phyloP scores from a whole-genome alignment of 768 basidiomycete genomes.

The Podaxis pistillaris region DNA sequence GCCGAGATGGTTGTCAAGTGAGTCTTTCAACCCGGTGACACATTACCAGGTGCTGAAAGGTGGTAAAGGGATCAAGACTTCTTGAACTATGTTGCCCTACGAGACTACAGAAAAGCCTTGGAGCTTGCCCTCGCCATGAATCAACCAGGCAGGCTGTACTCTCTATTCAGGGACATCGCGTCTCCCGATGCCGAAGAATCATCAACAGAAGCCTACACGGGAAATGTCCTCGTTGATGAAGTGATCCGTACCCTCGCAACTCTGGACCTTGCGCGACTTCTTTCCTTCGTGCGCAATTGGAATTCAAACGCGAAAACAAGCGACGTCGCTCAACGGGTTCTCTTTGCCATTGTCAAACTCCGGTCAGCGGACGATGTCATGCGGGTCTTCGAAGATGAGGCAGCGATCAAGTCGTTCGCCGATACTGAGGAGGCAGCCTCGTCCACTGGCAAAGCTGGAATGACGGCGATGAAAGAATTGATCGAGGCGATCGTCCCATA shows the following conservation, averaged over 20 bases:
- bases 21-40: slow-evolving; percentile 25
- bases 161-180: slow-evolving; percentile 70
- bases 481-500: slow-evolving; percentile 90
- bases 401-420: slow-evolving; percentile 30
- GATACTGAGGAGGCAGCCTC: slow-evolving; percentile 19
- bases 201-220: slow-evolving; percentile 50
- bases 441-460: slow-evolving; percentile 22
- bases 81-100: slow-evolving; percentile 80
- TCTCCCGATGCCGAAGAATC: slow-evolving; percentile 23
- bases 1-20: slow-evolving; percentile 80
- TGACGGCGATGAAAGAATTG: slow-evolving; percentile 62
- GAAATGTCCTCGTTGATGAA: slow-evolving; percentile 72
- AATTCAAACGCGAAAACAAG: slow-evolving; percentile 93
- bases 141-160: slow-evolving; percentile 85
- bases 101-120: slow-evolving; percentile 90
- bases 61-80: slow-evolving; percentile 93
- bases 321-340: slow-evolving; percentile 76
- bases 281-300: slow-evolving; percentile 87
- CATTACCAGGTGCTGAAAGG: slow-evolving; percentile 9
- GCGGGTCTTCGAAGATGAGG: slow-evolving; percentile 55
- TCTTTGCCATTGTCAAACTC: slow-evolving; percentile 80
- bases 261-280: slow-evolving; percentile 75
- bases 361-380: slow-evolving; percentile 74
- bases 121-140: slow-evolving; percentile 89
- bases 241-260: slow-evolving; percentile 72